These are phyloP conservation scores for Agaricus subrufescens DNA, from an alignment of 768 basidiomycete species.

Conservation along the genomic window DNA sequence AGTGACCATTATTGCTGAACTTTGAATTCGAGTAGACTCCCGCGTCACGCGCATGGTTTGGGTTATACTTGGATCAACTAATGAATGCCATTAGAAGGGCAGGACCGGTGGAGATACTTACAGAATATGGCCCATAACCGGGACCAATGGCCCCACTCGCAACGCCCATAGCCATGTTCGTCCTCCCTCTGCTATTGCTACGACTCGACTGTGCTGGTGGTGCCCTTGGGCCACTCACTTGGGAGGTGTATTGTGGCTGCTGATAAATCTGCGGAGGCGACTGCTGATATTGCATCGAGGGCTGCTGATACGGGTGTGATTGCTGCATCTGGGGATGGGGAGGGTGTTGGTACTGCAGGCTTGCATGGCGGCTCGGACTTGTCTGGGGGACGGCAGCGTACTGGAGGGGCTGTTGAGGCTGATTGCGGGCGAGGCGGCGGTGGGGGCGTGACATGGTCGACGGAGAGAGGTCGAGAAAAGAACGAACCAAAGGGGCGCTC, in stretches of 20 bases:
- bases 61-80: constrained; percentile 47
- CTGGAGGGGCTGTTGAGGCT: constrained; percentile 37
- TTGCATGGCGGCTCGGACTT: constrained; percentile 25
- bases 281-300: not conserved
- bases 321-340: constrained; percentile 22
- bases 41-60: constrained; percentile 37
- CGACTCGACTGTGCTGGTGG: constrained; percentile 10
- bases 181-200: constrained; percentile 29
- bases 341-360: constrained; percentile 18
- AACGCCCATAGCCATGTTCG: constrained; percentile 70
- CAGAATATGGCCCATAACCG: constrained; percentile 86
- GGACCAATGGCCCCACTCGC: constrained; percentile 75
- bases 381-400: constrained; percentile 70
- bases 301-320: not conserved
- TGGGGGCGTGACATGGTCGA: constrained; percentile 33
- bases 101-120: constrained; percentile 28
- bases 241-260: constrained; percentile 6
- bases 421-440: constrained; percentile 34
- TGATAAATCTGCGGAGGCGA: constrained; percentile 6
- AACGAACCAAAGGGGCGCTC: constrained; percentile 7
- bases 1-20: constrained; percentile 46
- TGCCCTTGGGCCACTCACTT: constrained; percentile 9
- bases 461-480: constrained; percentile 7
- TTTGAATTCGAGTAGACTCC: constrained; percentile 45
- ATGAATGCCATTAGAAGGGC: not conserved